These are phyloP conservation scores for Cytospora schulzeri DNA, from an alignment of 2,329 filamentous ascomycete genomes.

Conservation along the genomic window DNA sequence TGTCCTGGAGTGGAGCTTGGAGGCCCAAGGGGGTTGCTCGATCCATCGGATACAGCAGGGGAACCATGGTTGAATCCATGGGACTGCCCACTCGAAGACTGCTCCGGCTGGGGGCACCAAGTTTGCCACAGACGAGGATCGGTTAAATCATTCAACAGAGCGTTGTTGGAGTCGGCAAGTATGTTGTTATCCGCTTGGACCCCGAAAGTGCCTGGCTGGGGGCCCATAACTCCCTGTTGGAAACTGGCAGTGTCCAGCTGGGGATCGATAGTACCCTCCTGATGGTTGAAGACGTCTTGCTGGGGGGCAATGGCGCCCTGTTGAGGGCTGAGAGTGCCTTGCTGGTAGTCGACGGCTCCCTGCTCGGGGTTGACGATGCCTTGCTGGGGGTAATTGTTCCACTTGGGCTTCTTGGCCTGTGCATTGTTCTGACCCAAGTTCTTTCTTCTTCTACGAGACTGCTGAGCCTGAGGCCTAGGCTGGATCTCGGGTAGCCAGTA, in stretches of 20 bases:
- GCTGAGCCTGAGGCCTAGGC: background rate
- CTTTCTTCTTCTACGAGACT: background rate
- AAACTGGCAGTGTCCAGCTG: background rate
- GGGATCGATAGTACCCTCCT: background rate
- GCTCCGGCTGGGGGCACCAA: background rate
- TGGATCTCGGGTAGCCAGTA: conserved; percentile 4
- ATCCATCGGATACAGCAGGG: background rate
- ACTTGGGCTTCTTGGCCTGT: background rate
- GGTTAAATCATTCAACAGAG: background rate
- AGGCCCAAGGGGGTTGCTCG: background rate
- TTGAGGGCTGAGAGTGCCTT: background rate
- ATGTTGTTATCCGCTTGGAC: too few relatives aligned
- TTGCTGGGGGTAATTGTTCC: too few relatives aligned
- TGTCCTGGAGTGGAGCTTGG: background rate
- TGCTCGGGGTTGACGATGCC: background rate
- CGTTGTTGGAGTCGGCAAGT: background rate
- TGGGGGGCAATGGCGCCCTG: background rate
- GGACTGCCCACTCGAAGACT: background rate
- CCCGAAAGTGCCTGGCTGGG: too few relatives aligned
- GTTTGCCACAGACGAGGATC: background rate
- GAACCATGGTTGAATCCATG: background rate
- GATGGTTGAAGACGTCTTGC: too few relatives aligned
- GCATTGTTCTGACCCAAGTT: background rate
- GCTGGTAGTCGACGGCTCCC: background rate
- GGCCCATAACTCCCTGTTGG: background rate